Conservation (phyloP, 2,329 filamentous ascomycete genomes). For the Ceratocystis destructans region DNA sequence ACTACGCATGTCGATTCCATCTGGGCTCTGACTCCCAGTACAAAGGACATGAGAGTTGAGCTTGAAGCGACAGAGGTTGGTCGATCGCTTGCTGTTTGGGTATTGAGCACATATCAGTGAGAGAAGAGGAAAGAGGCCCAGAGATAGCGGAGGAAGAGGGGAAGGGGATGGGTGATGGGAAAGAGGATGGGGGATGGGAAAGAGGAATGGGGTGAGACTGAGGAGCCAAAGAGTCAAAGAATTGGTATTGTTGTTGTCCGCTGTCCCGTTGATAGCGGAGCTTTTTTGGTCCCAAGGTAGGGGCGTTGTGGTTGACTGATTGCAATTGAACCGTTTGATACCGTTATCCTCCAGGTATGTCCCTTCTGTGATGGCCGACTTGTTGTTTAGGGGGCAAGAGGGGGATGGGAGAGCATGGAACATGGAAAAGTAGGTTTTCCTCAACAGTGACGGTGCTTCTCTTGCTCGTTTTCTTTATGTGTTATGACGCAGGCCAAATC, state of each 20-base stretch:
- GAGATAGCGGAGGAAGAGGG: background rate
- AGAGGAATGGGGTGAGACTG: background rate
- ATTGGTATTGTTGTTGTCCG: background rate
- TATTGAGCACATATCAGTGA: too few species aligned
- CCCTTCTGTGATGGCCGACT: background rate
- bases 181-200: background rate
- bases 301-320: constrained; percentile 13
- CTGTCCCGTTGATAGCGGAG: background rate
- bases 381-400: background rate
- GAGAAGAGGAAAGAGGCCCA: too few species aligned
- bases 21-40: too few species aligned
- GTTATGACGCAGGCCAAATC: background rate
- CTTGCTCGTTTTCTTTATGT: background rate
- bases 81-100: too few species aligned
- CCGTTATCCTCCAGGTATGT: background rate
- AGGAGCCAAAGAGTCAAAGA: background rate
- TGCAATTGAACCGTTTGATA: constrained; percentile 19
- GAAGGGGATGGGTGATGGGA: background rate
- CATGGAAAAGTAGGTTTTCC: background rate
- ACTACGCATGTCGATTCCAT: too few species aligned
- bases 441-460: background rate
- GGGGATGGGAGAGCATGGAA: background rate
- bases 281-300: constrained; percentile 4
- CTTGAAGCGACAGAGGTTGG: too few species aligned
- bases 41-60: too few species aligned